These are phyloP conservation scores for Aspergillus arachidicola DNA, from an alignment of 2,329 filamentous ascomycete genomes.

Conservation along the genomic window DNA sequence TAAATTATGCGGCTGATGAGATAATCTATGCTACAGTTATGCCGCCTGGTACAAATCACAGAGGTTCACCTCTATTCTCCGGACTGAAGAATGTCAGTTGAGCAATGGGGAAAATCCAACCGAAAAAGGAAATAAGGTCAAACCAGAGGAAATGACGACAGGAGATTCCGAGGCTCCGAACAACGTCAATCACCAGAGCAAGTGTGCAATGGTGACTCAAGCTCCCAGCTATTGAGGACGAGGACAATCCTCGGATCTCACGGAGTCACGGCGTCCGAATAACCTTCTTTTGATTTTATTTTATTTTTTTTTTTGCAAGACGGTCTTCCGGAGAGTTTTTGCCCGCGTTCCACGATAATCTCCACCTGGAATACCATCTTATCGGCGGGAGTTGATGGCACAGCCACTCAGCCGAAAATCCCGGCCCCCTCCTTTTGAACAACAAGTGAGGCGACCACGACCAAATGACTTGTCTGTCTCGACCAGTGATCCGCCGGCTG, in stretches of 20 bases:
- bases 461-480: not conserved
- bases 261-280: conserved; percentile 3
- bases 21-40: not conserved
- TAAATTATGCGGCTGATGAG: not conserved
- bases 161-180: not conserved
- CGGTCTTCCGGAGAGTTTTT: not conserved
- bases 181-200: not conserved
- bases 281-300: not conserved
- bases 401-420: not conserved
- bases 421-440: not conserved
- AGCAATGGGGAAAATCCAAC: not conserved
- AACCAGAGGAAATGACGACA: too few species aligned
- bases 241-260: not conserved
- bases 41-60: not conserved
- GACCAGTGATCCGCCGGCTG: conserved; percentile 4
- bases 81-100: too few species aligned
- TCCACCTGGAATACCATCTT: not conserved
- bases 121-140: not conserved
- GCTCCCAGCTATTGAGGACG: not conserved
- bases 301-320: not conserved
- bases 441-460: not conserved
- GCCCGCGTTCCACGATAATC: not conserved
- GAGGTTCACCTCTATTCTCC: too few species aligned
- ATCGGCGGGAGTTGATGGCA: not conserved
- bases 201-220: not conserved